These are phyloP conservation scores for Talinum fruticosum DNA, from an alignment of 148 eudicot genomes.

Conservation along the genomic window DNA sequence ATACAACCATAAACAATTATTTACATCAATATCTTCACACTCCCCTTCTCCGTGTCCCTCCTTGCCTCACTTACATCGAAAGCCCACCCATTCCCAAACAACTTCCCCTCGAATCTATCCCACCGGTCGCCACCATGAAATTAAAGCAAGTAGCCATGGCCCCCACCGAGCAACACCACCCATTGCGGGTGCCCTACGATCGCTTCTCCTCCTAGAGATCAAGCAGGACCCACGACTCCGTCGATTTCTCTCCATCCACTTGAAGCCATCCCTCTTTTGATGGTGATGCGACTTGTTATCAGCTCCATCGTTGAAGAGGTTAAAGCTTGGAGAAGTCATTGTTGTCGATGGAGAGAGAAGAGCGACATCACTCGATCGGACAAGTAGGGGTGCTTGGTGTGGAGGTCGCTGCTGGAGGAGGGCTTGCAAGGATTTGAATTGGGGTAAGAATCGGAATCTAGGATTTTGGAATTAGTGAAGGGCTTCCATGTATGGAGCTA, in stretches of 20 bases:
- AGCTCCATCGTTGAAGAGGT: conserved; percentile 53
- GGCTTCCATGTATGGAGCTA: conserved; percentile 70
- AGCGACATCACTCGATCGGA: conserved; percentile 62
- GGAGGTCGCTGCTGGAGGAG: conserved; percentile 15
- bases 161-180: conserved; percentile 62
- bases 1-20: no score
- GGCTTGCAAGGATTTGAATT: conserved; percentile 28
- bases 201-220: conserved; percentile 71
- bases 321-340: conserved; percentile 72
- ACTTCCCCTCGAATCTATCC: conserved; percentile 91
- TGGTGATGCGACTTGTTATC: conserved; percentile 18
- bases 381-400: conserved; percentile 64
- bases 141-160: conserved; percentile 80
- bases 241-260: conserved; percentile 56
- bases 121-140: conserved; percentile 57
- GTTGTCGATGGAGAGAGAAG: conserved; percentile 50
- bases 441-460: conserved; percentile 43
- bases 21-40: no score
- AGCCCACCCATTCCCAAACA: conserved; percentile 68
- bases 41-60: conserved; percentile 45
- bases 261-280: conserved; percentile 29
- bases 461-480: conserved; percentile 48
- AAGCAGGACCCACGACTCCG: conserved; percentile 67
- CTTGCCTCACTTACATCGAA: conserved; percentile 71
- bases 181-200: conserved; percentile 55